A percentile compares a stretch with the other conserved stretches of the same genome.
Conservation (phyloP, 1,284 basidiomycete species). For the Moniliella sp. region DNA sequence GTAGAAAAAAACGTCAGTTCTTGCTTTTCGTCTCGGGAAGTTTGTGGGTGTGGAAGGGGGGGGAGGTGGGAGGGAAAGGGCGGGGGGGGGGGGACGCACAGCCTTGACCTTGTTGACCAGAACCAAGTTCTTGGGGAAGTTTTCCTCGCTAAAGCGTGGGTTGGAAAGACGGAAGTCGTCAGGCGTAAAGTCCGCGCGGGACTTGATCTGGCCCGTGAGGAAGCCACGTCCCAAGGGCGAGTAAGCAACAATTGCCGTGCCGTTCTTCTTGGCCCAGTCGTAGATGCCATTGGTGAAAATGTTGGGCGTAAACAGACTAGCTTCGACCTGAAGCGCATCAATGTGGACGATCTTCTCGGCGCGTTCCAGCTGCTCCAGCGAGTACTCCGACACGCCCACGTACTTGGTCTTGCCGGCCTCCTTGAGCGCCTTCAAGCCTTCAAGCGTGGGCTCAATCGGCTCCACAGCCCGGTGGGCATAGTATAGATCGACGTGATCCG, state of each 20-base stretch:
- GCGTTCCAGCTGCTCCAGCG: slow-evolving; percentile 8
- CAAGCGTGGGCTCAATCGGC: slow-evolving; percentile 56
- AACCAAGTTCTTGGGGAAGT: slow-evolving; percentile 14
- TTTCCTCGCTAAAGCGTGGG: slow-evolving; percentile 11
- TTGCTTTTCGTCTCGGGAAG: no score
- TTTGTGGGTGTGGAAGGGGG: no score
- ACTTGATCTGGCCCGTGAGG: slow-evolving; percentile 11
- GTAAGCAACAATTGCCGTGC: slow-evolving; percentile 13
- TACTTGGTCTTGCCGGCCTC: slow-evolving; percentile 50
- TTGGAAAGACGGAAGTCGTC: slow-evolving; percentile 13
- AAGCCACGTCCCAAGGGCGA: slow-evolving; percentile 11
- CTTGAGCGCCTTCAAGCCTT: slow-evolving; percentile 51
- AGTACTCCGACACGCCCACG: slow-evolving; percentile 44
- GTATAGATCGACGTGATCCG: slow-evolving; percentile 34
- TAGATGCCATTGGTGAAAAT: slow-evolving; percentile 15
- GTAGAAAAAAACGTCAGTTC: no score
- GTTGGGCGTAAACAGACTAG: slow-evolving; percentile 36
- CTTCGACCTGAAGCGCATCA: slow-evolving; percentile 37
- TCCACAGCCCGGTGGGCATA: slow-evolving; percentile 33
- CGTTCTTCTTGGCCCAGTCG: slow-evolving; percentile 11
- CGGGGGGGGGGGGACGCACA: no score
- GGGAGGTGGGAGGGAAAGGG: slow-evolving; percentile 2
- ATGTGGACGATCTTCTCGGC: slow-evolving; percentile 31
- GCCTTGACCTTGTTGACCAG: no score
- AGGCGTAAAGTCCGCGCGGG: slow-evolving; percentile 7